A percentile compares a stretch with the other conserved stretches of the same genome.
phyloP scores from a whole-genome alignment of 805 yeast species.

The Starmerella powellii region DNA sequence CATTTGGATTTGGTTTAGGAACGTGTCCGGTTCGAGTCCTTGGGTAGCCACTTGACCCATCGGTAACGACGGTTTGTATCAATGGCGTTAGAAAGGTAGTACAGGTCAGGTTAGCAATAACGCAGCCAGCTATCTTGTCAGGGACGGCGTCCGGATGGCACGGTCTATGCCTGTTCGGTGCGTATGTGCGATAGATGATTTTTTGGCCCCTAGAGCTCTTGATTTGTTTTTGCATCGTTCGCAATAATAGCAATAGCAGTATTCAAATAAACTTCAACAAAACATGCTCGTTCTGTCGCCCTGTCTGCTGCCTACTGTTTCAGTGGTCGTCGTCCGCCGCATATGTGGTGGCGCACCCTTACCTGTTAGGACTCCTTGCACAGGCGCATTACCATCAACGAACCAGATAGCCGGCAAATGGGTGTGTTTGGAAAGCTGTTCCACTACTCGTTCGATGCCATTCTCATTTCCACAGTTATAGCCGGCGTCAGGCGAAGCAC shows the following conservation, averaged over 20 bases:
- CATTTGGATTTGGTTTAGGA: constrained; percentile 12
- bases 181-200: constrained; percentile 4
- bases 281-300: too few species aligned
- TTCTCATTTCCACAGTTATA: constrained; percentile 63
- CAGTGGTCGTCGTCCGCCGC: too few species aligned
- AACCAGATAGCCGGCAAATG: constrained; percentile 22
- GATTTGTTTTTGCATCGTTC: neutral
- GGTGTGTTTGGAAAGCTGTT: constrained; percentile 42
- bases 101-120: constrained; percentile 28
- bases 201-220: neutral
- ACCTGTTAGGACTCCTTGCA: too few species aligned
- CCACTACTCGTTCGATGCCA: constrained; percentile 66
- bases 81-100: constrained; percentile 22
- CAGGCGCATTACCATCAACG: too few species aligned
- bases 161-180: constrained; percentile 12
- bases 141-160: constrained; percentile 28
- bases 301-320: too few species aligned
- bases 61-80: constrained; percentile 21
- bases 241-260: neutral
- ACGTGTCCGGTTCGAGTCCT: constrained; percentile 29
- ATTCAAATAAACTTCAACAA: too few species aligned
- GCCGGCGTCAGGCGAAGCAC: constrained; percentile 81
- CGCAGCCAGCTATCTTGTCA: constrained; percentile 26
- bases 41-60: constrained; percentile 21
- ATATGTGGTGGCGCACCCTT: too few species aligned